These are phyloP conservation scores for Ophiocordyceps unilateralis DNA, from an alignment of 2,329 filamentous ascomycete genomes.

Conservation along the genomic window DNA sequence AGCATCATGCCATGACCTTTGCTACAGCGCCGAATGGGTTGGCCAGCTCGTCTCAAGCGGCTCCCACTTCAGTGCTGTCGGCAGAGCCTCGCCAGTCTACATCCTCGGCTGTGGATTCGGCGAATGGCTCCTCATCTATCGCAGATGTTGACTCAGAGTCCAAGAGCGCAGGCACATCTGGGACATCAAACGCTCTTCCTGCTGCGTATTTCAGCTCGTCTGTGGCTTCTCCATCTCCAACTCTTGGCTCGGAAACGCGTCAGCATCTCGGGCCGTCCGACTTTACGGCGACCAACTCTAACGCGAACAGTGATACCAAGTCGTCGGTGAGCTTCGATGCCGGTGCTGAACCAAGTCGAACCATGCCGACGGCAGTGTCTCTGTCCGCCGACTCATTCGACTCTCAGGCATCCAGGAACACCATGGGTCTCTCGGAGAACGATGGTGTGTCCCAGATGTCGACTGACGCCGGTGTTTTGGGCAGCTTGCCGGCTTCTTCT, in stretches of 20 bases:
- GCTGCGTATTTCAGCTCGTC: not conserved
- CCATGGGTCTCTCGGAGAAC: not conserved
- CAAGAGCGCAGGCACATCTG: not conserved
- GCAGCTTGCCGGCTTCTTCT: not conserved
- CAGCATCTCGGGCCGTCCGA: not conserved
- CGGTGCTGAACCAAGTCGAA: not conserved
- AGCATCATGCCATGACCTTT: not conserved
- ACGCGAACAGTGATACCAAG: not conserved
- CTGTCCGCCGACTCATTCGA: not conserved
- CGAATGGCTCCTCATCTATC: not conserved
- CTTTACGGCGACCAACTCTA: not conserved
- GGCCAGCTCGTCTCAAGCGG: not conserved
- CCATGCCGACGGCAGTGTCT: not conserved
- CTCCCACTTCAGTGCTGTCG: not conserved
- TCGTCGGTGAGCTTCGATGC: not conserved
- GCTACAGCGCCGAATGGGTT: not conserved
- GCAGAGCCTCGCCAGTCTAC: not conserved
- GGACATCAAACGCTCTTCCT: not conserved
- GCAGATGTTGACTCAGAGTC: not conserved
- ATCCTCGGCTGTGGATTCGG: not conserved
- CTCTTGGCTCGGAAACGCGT: not conserved
- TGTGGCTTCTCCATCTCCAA: not conserved
- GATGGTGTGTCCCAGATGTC: not conserved
- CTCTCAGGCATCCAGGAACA: not conserved
- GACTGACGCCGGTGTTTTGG: not conserved